phyloP scores from a whole-genome alignment of 1,284 basidiomycete genomes.

The Cutaneotrichosporon cavernicola region DNA sequence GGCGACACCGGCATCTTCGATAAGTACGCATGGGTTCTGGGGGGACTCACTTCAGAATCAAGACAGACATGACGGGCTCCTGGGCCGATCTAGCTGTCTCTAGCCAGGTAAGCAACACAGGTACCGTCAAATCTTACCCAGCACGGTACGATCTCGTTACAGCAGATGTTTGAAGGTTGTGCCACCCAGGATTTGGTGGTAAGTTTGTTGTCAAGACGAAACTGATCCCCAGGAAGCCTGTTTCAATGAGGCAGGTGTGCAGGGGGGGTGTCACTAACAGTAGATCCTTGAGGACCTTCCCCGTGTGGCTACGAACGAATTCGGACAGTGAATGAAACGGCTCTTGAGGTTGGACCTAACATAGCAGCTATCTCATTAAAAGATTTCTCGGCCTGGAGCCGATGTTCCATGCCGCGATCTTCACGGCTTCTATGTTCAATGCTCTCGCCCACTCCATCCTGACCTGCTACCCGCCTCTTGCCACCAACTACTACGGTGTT shows the following conservation, averaged over 20 bases:
- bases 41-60: slow-evolving; percentile 33
- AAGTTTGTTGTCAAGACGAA: background rate
- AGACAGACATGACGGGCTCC: slow-evolving; percentile 35
- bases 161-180: slow-evolving; percentile 49
- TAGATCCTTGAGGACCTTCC: slow-evolving; percentile 43
- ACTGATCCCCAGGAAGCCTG: slow-evolving; percentile 36
- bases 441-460: slow-evolving; percentile 37
- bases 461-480: slow-evolving; percentile 45
- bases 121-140: slow-evolving; percentile 17
- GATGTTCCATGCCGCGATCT: slow-evolving; percentile 11
- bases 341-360: background rate
- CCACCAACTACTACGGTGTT: slow-evolving; percentile 47
- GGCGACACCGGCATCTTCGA: slow-evolving; percentile 36
- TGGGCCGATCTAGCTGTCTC: slow-evolving; percentile 45
- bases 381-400: slow-evolving; percentile 33
- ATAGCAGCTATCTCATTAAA: slow-evolving; percentile 42
- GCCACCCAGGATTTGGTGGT: slow-evolving; percentile 43
- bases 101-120: slow-evolving; percentile 35
- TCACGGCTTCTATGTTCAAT: slow-evolving; percentile 34
- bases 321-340: slow-evolving; percentile 40
- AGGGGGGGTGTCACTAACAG: background rate
- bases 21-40: slow-evolving; percentile 12
- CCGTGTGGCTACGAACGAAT: slow-evolving; percentile 46
- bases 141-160: slow-evolving; percentile 49
- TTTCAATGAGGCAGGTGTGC: slow-evolving; percentile 39